Base-by-base conservation (phyloP, 2,329 filamentous ascomycete genomes). In the Juglanconis sp. region DNA sequence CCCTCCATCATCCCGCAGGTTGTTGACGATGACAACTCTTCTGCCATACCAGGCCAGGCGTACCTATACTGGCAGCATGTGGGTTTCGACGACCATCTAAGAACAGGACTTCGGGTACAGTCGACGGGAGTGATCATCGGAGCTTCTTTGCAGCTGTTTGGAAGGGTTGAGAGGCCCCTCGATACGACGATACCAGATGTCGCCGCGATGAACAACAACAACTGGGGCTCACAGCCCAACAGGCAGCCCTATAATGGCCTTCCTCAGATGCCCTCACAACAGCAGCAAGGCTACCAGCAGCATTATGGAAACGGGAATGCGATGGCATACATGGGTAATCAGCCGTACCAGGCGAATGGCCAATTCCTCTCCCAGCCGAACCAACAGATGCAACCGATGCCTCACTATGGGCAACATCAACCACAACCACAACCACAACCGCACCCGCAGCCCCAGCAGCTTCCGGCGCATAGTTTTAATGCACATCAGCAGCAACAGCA, bases 401-500 rank as follows among this genome's bases (percentile, higher is more conserved):
- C 62, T 17, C 67, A 66, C 5, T 69, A 69, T 38, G 48, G 53
- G 34, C 65, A 67, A 34, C 56, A 63, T 6, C 64, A 58, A 64
- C 68, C 32, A 64, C 69, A 69, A 15, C 67, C 68, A 3, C 70
- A 67, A 44, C 69, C 67, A 63, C 68, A 31, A 65, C 68, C 68
- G 17, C 67, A 68, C 3, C 70, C 67, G 46, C 69, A 67, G 40
- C 63, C 60, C 38, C 71, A 65, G 36, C 66, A 65, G 13, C 67
- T 67, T 61, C 63, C 63, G 40, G 63, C 66, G 62, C 63, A 47
- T 68, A 67, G 60, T 66, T 66, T 61, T 63, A 50, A 66, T 65
- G 42, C 67, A 24, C 60, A 57, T 11, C 60, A 59, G 5, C 31
- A 56, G 11, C 63, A 62, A 4, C 64, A 60, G 57, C 61, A 62